Conservation (phyloP, 1,284 basidiomycete species). For the Cryptococcus depauperatus region DNA sequence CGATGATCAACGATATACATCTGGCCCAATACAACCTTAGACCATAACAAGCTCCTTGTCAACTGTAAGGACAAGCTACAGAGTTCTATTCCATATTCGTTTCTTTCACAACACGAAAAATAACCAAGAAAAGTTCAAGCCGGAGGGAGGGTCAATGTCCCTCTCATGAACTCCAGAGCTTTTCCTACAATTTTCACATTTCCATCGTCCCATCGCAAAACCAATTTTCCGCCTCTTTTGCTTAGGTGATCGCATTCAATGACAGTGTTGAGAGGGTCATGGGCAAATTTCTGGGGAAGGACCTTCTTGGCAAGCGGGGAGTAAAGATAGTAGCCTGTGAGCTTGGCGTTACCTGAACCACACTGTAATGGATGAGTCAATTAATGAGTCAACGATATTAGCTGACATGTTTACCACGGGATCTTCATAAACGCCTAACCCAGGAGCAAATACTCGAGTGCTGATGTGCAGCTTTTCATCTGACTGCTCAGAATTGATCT, state of each 20-base stretch:
- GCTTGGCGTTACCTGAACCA: conserved; percentile 28
- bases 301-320: conserved; percentile 9
- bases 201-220: conserved; percentile 11
- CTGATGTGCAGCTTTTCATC: conserved; percentile 13
- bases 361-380: conserved; percentile 16
- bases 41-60: no score
- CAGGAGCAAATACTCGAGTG: conserved; percentile 27
- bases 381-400: neutral
- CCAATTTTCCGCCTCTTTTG: conserved; percentile 11
- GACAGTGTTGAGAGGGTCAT: conserved; percentile 1
- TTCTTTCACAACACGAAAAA: no score
- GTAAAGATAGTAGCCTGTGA: conserved; percentile 31
- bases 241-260: conserved; percentile 19
- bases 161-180: conserved; percentile 12
- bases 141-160: neutral
- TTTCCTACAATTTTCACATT: conserved; percentile 15
- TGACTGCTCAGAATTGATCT: conserved; percentile 9
- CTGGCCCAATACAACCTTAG: no score
- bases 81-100: no score
- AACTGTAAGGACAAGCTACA: no score
- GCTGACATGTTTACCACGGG: conserved; percentile 27
- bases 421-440: conserved; percentile 33
- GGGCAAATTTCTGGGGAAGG: conserved; percentile 8
- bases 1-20: no score
- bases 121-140: no score